phyloP scores from a whole-genome alignment of 257 asterid genomes.

The Solanum gracilifrons region DNA sequence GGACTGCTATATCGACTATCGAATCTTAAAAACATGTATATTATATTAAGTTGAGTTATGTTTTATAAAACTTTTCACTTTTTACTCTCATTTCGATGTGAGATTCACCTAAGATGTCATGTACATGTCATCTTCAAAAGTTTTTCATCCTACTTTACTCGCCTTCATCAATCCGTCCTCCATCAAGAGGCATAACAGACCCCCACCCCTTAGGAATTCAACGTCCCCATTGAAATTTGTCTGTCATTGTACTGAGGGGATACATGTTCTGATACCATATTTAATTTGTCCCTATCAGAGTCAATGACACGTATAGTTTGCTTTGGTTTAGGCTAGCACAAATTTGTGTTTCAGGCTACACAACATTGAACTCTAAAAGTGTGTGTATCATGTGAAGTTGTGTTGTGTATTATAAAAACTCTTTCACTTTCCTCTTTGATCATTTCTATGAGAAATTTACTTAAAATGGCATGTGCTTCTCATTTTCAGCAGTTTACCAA shows the following conservation, averaged over 20 bases:
- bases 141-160: neutral
- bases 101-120: neutral
- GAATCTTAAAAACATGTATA: neutral
- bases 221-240: neutral
- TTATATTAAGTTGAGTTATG: neutral
- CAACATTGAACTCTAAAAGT: neutral
- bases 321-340: accelerated
- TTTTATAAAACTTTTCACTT: accelerated
- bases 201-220: neutral
- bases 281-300: neutral
- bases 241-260: neutral
- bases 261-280: neutral
- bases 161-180: neutral
- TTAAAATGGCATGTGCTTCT: neutral
- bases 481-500: neutral
- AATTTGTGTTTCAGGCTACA: neutral
- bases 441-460: neutral
- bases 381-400: neutral
- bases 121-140: neutral
- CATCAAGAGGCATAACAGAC: neutral
- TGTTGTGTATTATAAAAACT: neutral
- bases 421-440: neutral
- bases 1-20: no score
- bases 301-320: neutral
- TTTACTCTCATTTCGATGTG: accelerated